Evolutionary conservation across 345 rosid species (phyloP).

Genomic region (Acer campestre): DNA sequence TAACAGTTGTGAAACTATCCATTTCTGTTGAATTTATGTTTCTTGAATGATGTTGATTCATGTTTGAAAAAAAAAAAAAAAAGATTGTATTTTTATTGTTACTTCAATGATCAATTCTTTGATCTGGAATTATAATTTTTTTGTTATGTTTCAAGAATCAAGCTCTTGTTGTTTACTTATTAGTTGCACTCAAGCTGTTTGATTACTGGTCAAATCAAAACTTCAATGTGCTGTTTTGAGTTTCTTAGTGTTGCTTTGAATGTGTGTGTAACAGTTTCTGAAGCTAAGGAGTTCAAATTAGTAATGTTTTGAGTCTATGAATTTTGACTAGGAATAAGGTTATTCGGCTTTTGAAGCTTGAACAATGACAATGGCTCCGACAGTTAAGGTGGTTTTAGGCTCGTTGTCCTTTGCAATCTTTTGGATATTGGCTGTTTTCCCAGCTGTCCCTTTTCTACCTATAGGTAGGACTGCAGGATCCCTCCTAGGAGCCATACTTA

Average conservation of each 20-base stretch:
- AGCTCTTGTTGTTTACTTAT: not conserved
- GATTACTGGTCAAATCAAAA: slow-evolving; percentile 4
- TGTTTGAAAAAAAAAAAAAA: not conserved
- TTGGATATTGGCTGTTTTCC: slow-evolving; percentile 88
- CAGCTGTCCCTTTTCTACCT: slow-evolving; percentile 74
- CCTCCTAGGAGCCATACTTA: slow-evolving; percentile 78
- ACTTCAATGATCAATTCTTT: too few relatives aligned
- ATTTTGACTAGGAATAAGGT: not conserved
- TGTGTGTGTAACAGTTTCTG: not conserved
- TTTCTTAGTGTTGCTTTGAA: not conserved
- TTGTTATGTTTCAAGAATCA: too few relatives aligned
- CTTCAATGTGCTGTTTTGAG: slow-evolving; percentile 1
- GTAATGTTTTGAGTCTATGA: not conserved
- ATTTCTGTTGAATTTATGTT: not conserved
- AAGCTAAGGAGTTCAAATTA: too few relatives aligned
- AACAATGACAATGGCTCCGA: slow-evolving; percentile 64
- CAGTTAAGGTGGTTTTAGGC: slow-evolving; percentile 57
- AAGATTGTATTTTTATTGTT: not conserved
- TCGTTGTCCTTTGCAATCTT: slow-evolving; percentile 67
- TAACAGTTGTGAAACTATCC: not conserved
- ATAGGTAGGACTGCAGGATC: slow-evolving; percentile 94
- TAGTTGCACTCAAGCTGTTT: slow-evolving; percentile 12
- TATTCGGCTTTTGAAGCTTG: not conserved
- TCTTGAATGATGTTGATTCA: not conserved
- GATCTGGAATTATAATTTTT: too few relatives aligned